Evolutionary conservation across 257 asterid genomes (phyloP).

Genomic region (Nemophila menziesii): DNA sequence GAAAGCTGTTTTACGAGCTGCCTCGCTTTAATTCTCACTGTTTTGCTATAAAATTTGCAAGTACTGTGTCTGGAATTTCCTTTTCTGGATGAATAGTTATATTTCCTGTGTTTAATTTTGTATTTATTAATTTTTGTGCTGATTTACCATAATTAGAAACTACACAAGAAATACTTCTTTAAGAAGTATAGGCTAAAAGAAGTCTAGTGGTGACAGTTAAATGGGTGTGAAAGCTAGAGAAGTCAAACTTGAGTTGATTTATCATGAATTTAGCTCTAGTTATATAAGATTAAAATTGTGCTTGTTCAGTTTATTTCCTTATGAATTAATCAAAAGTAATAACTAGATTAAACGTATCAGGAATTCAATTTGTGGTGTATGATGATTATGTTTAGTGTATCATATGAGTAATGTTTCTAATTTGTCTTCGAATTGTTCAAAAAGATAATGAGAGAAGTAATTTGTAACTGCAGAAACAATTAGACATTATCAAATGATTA

Average conservation of each 20-base stretch:
- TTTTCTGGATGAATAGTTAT: not conserved
- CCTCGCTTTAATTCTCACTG: not conserved
- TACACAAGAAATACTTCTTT: not conserved
- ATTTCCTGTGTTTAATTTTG: not conserved
- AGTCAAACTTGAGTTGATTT: not conserved
- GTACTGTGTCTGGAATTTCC: too few species aligned
- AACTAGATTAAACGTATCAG: not conserved
- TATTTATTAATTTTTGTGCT: not conserved
- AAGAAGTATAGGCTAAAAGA: too few species aligned
- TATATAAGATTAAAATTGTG: not conserved
- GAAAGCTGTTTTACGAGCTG: too few species aligned
- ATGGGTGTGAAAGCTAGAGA: not conserved
- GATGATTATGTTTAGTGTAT: too few species aligned
- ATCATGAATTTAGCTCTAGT: slow-evolving; percentile 3
- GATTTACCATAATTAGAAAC: not conserved
- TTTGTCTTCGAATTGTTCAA: not conserved
- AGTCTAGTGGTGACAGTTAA: not conserved
- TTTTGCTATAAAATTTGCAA: not conserved
- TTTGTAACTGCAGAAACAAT: slow-evolving; percentile 21
- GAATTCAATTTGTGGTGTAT: not conserved
- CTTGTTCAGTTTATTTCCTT: not conserved
- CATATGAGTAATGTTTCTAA: too few species aligned
- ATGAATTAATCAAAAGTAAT: not conserved
- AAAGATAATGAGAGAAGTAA: not conserved
- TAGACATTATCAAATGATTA: slow-evolving; percentile 23